These are phyloP conservation scores for Tuber indicum DNA, from an alignment of 495 filamentous ascomycete species.

Conservation along the genomic window DNA sequence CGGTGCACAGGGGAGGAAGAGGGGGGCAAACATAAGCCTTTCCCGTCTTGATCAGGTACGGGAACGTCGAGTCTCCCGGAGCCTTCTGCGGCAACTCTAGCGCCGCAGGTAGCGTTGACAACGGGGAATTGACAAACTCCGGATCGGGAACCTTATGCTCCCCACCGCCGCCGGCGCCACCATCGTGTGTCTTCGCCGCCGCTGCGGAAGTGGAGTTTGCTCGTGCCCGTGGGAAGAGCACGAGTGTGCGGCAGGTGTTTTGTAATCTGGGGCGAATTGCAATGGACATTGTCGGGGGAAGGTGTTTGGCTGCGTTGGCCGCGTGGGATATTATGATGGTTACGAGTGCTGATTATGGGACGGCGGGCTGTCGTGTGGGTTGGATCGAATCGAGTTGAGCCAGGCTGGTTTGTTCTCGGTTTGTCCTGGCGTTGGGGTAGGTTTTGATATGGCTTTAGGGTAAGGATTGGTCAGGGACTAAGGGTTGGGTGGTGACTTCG, in stretches of 20 bases:
- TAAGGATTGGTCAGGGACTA: neutral
- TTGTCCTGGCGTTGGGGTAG: neutral
- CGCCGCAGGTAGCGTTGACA: conserved; percentile 54
- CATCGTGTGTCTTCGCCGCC: neutral
- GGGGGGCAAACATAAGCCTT: conserved; percentile 49
- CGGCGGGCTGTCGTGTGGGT: neutral
- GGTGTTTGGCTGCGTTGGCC: neutral
- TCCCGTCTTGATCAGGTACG: conserved; percentile 49
- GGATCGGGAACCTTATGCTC: neutral
- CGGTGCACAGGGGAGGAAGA: neutral
- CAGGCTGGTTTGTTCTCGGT: neutral
- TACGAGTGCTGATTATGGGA: neutral
- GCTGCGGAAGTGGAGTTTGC: neutral
- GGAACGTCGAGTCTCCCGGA: conserved; percentile 43
- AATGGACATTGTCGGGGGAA: neutral
- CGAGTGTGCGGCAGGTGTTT: neutral
- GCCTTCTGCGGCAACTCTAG: conserved; percentile 50
- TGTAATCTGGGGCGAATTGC: neutral
- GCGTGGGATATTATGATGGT: neutral
- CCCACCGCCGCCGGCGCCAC: neutral
- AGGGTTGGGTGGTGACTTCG: neutral
- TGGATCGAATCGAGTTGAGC: neutral
- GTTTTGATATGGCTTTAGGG: neutral
- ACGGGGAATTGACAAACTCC: conserved; percentile 52
- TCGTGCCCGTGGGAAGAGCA: neutral